Base-by-base conservation (phyloP, 371 early-diverging fungal genomes). In the Cokeromyces recurvatus region DNA sequence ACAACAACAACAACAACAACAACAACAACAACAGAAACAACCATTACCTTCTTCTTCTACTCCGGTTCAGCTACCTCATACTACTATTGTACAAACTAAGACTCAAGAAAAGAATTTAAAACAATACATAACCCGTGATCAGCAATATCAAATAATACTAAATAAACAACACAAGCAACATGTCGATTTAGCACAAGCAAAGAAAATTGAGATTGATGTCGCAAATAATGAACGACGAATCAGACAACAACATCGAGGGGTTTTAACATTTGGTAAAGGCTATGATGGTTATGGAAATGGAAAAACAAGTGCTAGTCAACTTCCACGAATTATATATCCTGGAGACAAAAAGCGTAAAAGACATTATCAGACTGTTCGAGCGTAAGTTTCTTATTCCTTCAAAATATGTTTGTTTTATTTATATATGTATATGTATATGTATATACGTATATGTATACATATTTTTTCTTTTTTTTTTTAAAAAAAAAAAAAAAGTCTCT, bases 161-260 rank as follows among this genome's bases (percentile, higher is more conserved):
- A 63, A 74, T 15, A 31, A 15, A 2, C 75, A 74, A 38, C 63
- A 68, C 17, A 66, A 66, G 31, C 60, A 65, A 20, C 75, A 74
- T 38, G 40, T 66, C 19, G 49, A 53, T n/a, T 23, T 74, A 8
- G 75, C 75, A 12, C 64, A 68, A 24, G 58, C 56, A 16, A 74
- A 74, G 46, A 74, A 71, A 42, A 48, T 50, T 1, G 46, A 42
- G 29, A 62, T 74, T 27, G 75, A 74, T 17, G 14, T 46, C 4
- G 62, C 57, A 8, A 58, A 59, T 21, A 44, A 43, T 2, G 61
- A 64, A 43, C 57, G 71, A 40, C 43, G 57, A 32, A 34, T 53
- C 8, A 48, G 71, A 20, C 32, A 43, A 12, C 66, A 66, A 32
- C 55, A 54, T n/a, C 54, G 60, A 20, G 55, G 60, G n/a, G 31